These are phyloP conservation scores for Solanum chilense DNA, from an alignment of 257 asterid genomes.

Conservation along the genomic window DNA sequence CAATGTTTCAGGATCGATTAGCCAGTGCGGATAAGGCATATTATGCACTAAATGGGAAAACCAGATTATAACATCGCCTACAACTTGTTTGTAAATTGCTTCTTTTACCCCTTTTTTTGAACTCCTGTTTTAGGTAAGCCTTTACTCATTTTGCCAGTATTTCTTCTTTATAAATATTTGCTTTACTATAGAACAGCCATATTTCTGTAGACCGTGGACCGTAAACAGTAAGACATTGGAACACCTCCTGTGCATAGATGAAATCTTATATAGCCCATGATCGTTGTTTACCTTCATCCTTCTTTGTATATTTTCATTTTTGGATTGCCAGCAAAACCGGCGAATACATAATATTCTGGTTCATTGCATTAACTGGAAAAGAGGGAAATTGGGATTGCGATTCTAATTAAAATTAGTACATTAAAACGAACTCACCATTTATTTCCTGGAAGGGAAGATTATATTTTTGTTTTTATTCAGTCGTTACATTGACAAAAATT, in stretches of 20 bases:
- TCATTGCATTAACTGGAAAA: neutral
- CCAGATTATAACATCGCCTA: neutral
- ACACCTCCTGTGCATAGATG: neutral
- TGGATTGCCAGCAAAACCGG: neutral
- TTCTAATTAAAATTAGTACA: neutral
- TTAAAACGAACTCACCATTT: neutral
- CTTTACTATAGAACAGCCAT: neutral
- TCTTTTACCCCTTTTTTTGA: neutral
- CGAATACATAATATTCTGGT: neutral
- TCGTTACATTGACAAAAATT: neutral
- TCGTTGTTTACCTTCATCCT: neutral
- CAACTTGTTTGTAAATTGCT: constrained; percentile 2
- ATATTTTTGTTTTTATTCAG: neutral
- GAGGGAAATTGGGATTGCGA: neutral
- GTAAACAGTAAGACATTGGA: neutral
- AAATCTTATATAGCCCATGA: neutral
- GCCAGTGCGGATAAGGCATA: constrained; percentile 13
- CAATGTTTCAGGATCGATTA: constrained; percentile 15
- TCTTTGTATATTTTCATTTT: neutral
- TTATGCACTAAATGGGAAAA: constrained; percentile 1
- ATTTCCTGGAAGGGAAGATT: neutral
- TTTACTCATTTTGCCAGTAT: neutral
- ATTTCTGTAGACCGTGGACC: neutral
- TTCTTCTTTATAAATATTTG: neutral
- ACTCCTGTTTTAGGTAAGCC: neutral